Evolutionary conservation across 2,329 filamentous ascomycete genomes (phyloP).

Genomic region (Monascus ruber): DNA sequence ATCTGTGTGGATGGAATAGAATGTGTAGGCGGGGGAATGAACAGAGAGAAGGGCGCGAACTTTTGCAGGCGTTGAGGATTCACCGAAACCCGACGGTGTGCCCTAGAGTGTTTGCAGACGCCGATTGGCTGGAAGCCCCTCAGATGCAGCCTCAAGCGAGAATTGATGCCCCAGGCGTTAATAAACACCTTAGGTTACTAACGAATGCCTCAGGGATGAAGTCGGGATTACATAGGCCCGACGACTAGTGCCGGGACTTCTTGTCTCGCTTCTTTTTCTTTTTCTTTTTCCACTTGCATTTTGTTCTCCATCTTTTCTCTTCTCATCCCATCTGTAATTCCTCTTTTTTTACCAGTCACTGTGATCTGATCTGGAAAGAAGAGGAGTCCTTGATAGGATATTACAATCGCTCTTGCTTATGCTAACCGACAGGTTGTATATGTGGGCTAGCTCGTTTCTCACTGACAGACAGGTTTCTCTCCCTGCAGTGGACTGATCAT

Average conservation of each 20-base stretch:
- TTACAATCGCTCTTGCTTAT: too few relatives aligned
- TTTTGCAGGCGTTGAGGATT: conserved; percentile 8
- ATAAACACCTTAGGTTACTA: too few relatives aligned
- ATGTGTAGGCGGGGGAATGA: conserved; percentile 11
- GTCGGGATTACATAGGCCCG: not conserved
- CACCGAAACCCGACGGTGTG: conserved; percentile 25
- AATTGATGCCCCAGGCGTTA: conserved; percentile 7
- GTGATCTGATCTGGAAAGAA: too few relatives aligned
- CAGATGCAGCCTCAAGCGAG: conserved; percentile 17
- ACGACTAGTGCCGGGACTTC: conserved; percentile 1
- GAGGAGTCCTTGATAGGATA: too few relatives aligned
- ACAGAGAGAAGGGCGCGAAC: conserved; percentile 13
- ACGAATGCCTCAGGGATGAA: too few relatives aligned
- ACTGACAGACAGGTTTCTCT: not conserved
- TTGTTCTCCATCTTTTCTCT: conserved; percentile 4
- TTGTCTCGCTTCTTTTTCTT: not conserved
- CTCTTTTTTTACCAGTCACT: not conserved
- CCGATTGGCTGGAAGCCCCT: conserved; percentile 18
- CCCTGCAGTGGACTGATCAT: conserved; percentile 2
- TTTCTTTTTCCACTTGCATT: conserved; percentile 17
- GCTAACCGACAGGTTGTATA: too few relatives aligned
- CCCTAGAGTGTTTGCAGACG: conserved; percentile 17
- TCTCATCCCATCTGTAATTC: not conserved
- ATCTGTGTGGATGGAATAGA: conserved; percentile 32
- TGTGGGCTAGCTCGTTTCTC: not conserved